Evolutionary conservation across 148 eudicot genomes (phyloP).

Genomic region (Rheum nobile): DNA sequence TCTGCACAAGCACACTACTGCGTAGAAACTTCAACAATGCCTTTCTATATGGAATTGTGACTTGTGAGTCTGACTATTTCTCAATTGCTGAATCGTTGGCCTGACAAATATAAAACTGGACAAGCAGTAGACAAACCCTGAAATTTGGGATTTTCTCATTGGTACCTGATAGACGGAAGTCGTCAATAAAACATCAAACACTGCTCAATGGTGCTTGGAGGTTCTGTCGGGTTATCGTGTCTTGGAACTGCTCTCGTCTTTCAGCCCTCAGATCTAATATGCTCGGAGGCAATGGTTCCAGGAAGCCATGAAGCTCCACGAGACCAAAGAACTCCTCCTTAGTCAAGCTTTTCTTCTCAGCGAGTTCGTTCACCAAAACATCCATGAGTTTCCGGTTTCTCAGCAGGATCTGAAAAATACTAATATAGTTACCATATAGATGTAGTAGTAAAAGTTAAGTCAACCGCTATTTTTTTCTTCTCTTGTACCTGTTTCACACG

Average conservation of each 20-base stretch:
- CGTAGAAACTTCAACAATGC: neutral
- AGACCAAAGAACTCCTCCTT: conserved; percentile 62
- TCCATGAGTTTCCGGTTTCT: conserved; percentile 61
- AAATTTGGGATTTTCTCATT: no score
- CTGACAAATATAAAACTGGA: neutral
- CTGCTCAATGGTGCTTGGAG: conserved; percentile 21
- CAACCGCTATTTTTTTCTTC: neutral
- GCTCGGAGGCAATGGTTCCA: conserved; percentile 51
- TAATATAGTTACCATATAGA: conserved; percentile 1
- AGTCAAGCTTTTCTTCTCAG: conserved; percentile 47
- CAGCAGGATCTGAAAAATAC: conserved; percentile 40
- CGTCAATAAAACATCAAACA: conserved; percentile 9
- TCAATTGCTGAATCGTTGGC: no score
- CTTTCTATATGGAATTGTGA: neutral
- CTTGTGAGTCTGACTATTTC: no score
- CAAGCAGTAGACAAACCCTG: neutral
- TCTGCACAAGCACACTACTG: neutral
- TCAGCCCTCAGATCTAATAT: conserved; percentile 53
- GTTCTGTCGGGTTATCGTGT: conserved; percentile 21
- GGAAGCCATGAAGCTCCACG: conserved; percentile 59
- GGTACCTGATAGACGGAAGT: neutral
- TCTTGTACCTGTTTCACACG: conserved; percentile 68
- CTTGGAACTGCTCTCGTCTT: conserved; percentile 32
- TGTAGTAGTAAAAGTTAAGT: neutral
- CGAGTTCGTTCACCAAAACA: conserved; percentile 51